These are phyloP conservation scores for Sporothrix schenckii DNA, from an alignment of 2,329 filamentous ascomycete genomes.

Conservation along the genomic window DNA sequence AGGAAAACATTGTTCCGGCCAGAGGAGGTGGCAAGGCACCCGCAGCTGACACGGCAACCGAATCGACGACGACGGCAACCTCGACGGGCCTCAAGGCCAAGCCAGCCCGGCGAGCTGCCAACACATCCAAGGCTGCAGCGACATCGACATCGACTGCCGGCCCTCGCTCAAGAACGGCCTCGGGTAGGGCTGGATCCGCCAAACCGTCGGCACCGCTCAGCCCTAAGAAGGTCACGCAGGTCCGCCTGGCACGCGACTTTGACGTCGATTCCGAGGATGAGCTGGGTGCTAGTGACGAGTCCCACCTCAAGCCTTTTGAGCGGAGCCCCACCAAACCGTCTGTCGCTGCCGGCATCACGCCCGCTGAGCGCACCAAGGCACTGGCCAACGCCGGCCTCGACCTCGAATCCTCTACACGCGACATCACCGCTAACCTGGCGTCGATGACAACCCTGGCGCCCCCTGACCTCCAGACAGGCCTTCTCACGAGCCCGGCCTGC, in stretches of 20 bases:
- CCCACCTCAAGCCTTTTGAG: conserved; percentile 56
- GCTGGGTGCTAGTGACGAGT: conserved; percentile 56
- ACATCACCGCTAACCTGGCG: conserved; percentile 38
- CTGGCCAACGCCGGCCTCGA: conserved; percentile 28
- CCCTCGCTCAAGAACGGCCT: conserved; percentile 22
- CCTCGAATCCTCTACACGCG: conserved; percentile 16
- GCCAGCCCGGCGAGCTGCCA: conserved; percentile 34
- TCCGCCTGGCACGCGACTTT: conserved; percentile 49
- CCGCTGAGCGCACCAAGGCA: conserved; percentile 25
- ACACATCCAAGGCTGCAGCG: conserved; percentile 35
- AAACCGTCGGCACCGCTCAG: conserved; percentile 55
- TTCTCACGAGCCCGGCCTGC: conserved; percentile 60
- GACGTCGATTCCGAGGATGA: conserved; percentile 62
- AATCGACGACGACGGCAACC: conserved; percentile 36
- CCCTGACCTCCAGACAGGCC: conserved; percentile 45
- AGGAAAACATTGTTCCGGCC: conserved; percentile 61
- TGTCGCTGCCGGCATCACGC: conserved; percentile 42
- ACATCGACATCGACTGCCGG: not conserved
- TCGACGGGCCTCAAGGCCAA: conserved; percentile 44
- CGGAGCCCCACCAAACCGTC: conserved; percentile 60
- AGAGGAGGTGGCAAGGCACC: conserved; percentile 32
- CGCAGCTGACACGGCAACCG: conserved; percentile 40
- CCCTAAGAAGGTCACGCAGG: conserved; percentile 66
- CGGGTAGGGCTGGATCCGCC: conserved; percentile 37
- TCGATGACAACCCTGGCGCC: conserved; percentile 28